These are phyloP conservation scores for Psidium guajava DNA, from an alignment of 345 rosid genomes.

Conservation along the genomic window DNA sequence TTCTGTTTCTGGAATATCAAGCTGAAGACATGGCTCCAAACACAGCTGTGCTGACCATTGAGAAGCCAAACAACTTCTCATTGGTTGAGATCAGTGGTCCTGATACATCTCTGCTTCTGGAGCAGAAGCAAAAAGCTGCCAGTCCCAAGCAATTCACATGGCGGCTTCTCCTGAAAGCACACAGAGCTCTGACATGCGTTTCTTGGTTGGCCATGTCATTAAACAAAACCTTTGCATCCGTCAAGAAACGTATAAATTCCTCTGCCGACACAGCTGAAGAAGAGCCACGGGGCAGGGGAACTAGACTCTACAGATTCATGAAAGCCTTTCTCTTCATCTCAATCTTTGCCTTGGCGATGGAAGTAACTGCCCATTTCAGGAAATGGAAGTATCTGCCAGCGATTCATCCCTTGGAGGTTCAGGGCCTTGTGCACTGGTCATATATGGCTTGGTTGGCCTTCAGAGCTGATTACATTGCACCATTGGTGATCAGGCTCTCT, in stretches of 20 bases:
- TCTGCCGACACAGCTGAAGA: slow-evolving; percentile 38
- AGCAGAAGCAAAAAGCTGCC: slow-evolving; percentile 47
- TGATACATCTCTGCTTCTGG: slow-evolving; percentile 47
- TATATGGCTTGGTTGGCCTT: slow-evolving; percentile 74
- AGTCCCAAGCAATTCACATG: slow-evolving; percentile 75
- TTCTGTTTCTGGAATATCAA: not conserved
- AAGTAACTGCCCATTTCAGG: slow-evolving; percentile 58
- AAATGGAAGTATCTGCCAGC: slow-evolving; percentile 56
- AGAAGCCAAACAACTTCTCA: slow-evolving; percentile 54
- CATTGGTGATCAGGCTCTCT: slow-evolving; percentile 45
- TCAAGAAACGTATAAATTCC: slow-evolving; percentile 37
- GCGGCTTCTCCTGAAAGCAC: slow-evolving; percentile 64
- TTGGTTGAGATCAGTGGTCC: slow-evolving; percentile 47
- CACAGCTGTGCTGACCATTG: slow-evolving; percentile 69
- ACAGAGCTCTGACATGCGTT: slow-evolving; percentile 43
- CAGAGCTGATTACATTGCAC: slow-evolving; percentile 66
- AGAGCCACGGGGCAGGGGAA: slow-evolving; percentile 50
- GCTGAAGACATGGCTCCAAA: slow-evolving; percentile 57
- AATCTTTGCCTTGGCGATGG: slow-evolving; percentile 44
- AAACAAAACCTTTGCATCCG: slow-evolving; percentile 25
- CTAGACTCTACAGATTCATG: slow-evolving; percentile 56
- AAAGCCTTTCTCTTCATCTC: slow-evolving; percentile 56
- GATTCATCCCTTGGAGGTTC: slow-evolving; percentile 60
- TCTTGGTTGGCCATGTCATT: slow-evolving; percentile 40
- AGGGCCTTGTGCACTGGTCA: slow-evolving; percentile 56